A percentile compares a stretch with the other conserved stretches of the same genome.
These are phyloP conservation scores for Aspergillus brasiliensis DNA, from an alignment of 2,329 filamentous ascomycete species.

Conservation along the genomic window DNA sequence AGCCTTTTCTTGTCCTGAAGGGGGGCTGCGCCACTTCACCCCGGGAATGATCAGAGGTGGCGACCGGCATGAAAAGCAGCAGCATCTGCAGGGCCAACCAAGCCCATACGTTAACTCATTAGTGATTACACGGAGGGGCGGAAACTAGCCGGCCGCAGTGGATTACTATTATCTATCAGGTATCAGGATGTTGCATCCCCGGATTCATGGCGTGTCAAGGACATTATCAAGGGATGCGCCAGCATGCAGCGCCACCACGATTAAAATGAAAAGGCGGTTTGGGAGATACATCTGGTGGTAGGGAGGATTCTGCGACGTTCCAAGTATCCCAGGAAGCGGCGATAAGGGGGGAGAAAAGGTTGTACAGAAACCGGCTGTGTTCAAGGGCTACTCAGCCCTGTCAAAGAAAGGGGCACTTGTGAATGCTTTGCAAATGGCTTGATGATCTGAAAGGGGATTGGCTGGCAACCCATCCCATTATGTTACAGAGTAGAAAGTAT, in stretches of 20 bases:
- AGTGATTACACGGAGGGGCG: slow-evolving; percentile 8
- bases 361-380: not conserved
- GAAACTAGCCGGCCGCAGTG: slow-evolving; percentile 16
- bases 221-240: not conserved
- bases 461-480: slow-evolving; percentile 3
- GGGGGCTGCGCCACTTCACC: slow-evolving; percentile 21
- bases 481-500: not conserved
- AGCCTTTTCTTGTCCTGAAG: slow-evolving; percentile 3
- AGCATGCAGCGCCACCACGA: not conserved
- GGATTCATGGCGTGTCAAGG: slow-evolving; percentile 20
- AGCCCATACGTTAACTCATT: no score
- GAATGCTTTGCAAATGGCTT: not conserved
- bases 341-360: not conserved
- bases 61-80: slow-evolving; percentile 21
- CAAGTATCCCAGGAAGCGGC: not conserved
- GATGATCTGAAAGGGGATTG: not conserved
- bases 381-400: not conserved
- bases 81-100: slow-evolving; percentile 19
- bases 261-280: not conserved
- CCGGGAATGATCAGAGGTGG: slow-evolving; percentile 19
- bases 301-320: not conserved
- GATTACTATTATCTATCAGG: not conserved
- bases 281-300: not conserved
- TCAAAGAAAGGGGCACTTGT: slow-evolving; percentile 5
- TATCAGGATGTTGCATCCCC: slow-evolving; percentile 18